A percentile compares a stretch with the other conserved stretches of the same genome.
These are phyloP conservation scores for Tilletia indica DNA, from an alignment of 1,284 basidiomycete genomes.

Conservation along the genomic window DNA sequence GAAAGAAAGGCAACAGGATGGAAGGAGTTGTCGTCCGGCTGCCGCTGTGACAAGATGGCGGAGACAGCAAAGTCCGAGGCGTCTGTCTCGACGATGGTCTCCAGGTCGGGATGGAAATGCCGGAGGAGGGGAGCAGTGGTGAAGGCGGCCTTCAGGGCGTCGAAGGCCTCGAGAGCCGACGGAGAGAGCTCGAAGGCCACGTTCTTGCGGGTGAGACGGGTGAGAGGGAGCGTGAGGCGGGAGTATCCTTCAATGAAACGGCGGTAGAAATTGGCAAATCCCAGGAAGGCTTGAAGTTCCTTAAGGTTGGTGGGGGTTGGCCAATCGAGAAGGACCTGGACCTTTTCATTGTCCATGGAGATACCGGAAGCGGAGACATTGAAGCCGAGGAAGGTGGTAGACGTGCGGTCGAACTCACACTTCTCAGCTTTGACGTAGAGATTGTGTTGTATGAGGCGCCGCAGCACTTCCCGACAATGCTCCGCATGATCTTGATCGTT, in stretches of 20 bases:
- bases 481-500: neutral
- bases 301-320: constrained; percentile 52
- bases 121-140: constrained; percentile 55
- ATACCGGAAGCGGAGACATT: constrained; percentile 55
- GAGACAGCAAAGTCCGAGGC: constrained; percentile 28
- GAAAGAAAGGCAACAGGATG: constrained; percentile 15
- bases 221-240: neutral
- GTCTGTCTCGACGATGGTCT: constrained; percentile 50
- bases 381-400: constrained; percentile 59
- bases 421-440: too few relatives aligned
- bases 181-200: constrained; percentile 31
- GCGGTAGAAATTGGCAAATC: constrained; percentile 17
- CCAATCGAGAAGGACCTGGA: constrained; percentile 58
- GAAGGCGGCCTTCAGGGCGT: constrained; percentile 55
- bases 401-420: constrained; percentile 23
- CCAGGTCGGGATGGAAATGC: constrained; percentile 55
- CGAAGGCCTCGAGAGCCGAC: constrained; percentile 53
- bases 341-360: constrained; percentile 58
- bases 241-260: constrained; percentile 19
- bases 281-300: constrained; percentile 8
- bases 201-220: neutral
- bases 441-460: constrained; percentile 1
- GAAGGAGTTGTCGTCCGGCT: neutral
- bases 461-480: neutral
- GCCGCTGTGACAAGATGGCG: neutral